Percentiles rank a stretch among this genome's conserved stretches.
phyloP scores from a whole-genome alignment of 2,329 filamentous ascomycete species.

The Thermothelomyces thermophilus region DNA sequence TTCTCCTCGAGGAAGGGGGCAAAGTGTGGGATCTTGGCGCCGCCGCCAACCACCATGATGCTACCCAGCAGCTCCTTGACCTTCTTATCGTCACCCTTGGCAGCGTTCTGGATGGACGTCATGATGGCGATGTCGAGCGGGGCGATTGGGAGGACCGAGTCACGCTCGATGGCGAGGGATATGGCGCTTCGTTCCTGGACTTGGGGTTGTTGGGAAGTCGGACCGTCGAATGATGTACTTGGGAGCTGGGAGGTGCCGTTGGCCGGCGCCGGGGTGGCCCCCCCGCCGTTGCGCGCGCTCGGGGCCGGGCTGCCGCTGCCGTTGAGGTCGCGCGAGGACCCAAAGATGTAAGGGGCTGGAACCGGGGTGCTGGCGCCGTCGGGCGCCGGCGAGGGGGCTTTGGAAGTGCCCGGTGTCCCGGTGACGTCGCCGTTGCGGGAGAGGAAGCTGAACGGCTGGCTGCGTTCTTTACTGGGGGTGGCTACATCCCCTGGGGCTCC shows the following conservation, averaged over 20 bases:
- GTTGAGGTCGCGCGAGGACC: constrained; percentile 37
- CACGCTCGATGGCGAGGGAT: constrained; percentile 60
- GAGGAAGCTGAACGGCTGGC: constrained; percentile 63
- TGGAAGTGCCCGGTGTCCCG: constrained; percentile 75
- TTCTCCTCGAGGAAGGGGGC: constrained; percentile 76
- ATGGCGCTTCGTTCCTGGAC: constrained; percentile 40
- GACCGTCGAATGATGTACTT: constrained; percentile 13
- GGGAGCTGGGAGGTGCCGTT: constrained; percentile 22
- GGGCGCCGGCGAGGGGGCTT: constrained; percentile 79
- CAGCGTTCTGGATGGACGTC: constrained; percentile 79
- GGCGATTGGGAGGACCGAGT: constrained; percentile 73
- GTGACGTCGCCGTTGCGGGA: constrained; percentile 64
- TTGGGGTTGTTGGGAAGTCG: constrained; percentile 1
- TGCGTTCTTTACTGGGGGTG: constrained; percentile 56
- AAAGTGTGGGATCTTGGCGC: constrained; percentile 73
- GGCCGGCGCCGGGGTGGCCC: constrained; percentile 39
- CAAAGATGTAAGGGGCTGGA: constrained; percentile 51
- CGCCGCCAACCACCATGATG: constrained; percentile 86
- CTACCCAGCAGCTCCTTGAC: constrained; percentile 81
- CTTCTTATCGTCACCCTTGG: constrained; percentile 85
- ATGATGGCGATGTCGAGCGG: constrained; percentile 86
- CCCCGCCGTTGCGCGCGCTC: constrained; percentile 39
- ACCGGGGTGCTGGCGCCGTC: constrained; percentile 66
- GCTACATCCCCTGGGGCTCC: constrained; percentile 42
- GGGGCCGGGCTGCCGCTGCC: constrained; percentile 46